phyloP scores from a whole-genome alignment of 2,329 filamentous ascomycete species.

The Fusarium sp. region DNA sequence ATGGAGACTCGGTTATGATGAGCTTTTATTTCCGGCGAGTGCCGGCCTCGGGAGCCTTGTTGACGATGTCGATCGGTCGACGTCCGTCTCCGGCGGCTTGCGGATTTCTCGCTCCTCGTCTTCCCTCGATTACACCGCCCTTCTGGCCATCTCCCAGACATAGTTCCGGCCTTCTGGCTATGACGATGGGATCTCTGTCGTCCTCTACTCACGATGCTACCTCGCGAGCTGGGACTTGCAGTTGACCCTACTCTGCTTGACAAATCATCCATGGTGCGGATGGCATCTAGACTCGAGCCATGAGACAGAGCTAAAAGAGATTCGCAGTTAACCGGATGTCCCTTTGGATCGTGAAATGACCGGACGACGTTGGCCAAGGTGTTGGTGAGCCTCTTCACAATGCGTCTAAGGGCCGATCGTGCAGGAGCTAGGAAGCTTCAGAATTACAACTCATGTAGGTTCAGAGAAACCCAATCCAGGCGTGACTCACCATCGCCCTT shows the following conservation, averaged over 20 bases:
- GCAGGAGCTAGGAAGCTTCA: conserved; percentile 52
- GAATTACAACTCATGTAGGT: conserved; percentile 22
- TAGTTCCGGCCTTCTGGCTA: conserved; percentile 17
- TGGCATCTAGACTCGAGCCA: conserved; percentile 62
- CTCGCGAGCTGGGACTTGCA: conserved; percentile 29
- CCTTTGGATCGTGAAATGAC: conserved; percentile 50
- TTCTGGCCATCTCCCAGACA: conserved; percentile 20
- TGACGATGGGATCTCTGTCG: conserved; percentile 33
- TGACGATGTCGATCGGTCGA: conserved; percentile 28
- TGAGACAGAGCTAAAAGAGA: conserved; percentile 63
- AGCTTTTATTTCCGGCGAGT: conserved; percentile 10
- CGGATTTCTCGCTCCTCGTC: conserved; percentile 29
- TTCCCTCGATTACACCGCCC: conserved; percentile 15
- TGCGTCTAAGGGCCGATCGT: conserved; percentile 56
- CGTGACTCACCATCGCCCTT: conserved; percentile 62
- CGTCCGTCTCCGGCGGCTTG: conserved; percentile 8
- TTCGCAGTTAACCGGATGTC: conserved; percentile 58
- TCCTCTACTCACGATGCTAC: conserved; percentile 39
- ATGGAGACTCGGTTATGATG: conserved; percentile 44
- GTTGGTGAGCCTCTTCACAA: conserved; percentile 59
- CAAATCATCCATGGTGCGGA: conserved; percentile 63
- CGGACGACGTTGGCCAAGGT: conserved; percentile 58
- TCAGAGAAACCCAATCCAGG: conserved; percentile 8
- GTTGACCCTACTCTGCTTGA: conserved; percentile 53
- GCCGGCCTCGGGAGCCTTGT: conserved; percentile 13